phyloP scores from a whole-genome alignment of 75 land plant species.

The Selaginella tamariscina region DNA sequence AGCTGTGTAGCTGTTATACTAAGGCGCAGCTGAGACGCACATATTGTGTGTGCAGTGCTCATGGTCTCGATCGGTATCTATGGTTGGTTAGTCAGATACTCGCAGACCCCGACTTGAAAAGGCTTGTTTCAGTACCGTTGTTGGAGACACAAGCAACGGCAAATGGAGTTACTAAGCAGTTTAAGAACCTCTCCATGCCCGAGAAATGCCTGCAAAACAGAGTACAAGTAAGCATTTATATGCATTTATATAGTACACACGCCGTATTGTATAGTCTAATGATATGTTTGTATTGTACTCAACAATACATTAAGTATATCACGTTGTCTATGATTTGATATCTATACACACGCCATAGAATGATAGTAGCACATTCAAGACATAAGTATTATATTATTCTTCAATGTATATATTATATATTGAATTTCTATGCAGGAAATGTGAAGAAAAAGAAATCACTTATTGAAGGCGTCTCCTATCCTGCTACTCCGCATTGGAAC shows the following conservation, averaged over 20 bases:
- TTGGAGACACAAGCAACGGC: background rate
- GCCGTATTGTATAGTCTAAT: too few species aligned
- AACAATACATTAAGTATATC: too few species aligned
- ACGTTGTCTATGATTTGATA: too few species aligned
- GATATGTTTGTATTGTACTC: too few species aligned
- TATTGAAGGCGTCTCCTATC: slow-evolving; percentile 40
- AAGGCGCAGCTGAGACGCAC: too few species aligned
- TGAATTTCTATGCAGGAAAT: background rate
- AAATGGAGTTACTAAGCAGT: background rate
- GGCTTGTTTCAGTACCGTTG: slow-evolving; percentile 13
- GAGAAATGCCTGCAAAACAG: background rate
- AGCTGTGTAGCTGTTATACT: too few species aligned
- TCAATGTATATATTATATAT: background rate
- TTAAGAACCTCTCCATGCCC: background rate
- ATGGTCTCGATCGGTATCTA: slow-evolving; percentile 26
- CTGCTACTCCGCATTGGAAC: slow-evolving; percentile 74
- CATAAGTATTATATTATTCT: too few species aligned
- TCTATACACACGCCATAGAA: too few species aligned
- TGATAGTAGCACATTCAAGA: too few species aligned
- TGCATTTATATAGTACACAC: too few species aligned
- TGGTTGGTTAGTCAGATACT: slow-evolving; percentile 29
- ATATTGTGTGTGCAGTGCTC: slow-evolving; percentile 23
- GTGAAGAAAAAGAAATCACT: slow-evolving; percentile 16
- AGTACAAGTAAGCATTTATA: too few species aligned
- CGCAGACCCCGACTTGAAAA: slow-evolving; percentile 22